Conservation (phyloP, 768 basidiomycete species). For the Mycena latifolia region DNA sequence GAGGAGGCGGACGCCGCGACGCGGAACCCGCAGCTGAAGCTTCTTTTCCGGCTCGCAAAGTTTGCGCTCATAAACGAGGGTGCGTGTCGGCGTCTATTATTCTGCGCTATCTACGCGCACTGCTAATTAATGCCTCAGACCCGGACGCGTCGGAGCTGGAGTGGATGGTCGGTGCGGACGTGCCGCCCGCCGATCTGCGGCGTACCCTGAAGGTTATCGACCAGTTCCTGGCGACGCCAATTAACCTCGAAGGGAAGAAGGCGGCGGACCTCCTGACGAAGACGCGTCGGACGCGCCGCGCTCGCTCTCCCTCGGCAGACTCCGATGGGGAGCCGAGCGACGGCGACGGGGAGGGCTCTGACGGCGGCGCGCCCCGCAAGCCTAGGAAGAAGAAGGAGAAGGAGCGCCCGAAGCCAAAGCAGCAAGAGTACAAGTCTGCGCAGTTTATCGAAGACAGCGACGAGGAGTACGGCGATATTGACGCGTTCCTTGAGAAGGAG, state of each 20-base stretch:
- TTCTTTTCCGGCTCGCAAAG: slow-evolving; percentile 84
- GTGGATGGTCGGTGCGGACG: slow-evolving; percentile 18
- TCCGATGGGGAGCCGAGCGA: slow-evolving; percentile 49
- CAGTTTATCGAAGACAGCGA: slow-evolving; percentile 95
- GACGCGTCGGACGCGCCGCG: slow-evolving; percentile 64
- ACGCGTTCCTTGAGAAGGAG: slow-evolving; percentile 74
- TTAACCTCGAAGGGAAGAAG: slow-evolving; percentile 67
- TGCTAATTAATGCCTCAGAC: slow-evolving; percentile 59
- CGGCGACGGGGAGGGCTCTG: slow-evolving; percentile 34
- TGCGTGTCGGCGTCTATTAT: slow-evolving; percentile 3
- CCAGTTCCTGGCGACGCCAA: slow-evolving; percentile 85
- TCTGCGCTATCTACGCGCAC: neutral
- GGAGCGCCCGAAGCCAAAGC: slow-evolving; percentile 52
- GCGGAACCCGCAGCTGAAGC: slow-evolving; percentile 83
- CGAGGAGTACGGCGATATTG: slow-evolving; percentile 83
- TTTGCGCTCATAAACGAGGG: slow-evolving; percentile 74
- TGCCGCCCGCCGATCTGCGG: slow-evolving; percentile 72
- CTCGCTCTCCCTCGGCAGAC: slow-evolving; percentile 55
- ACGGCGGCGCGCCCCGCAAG: slow-evolving; percentile 21
- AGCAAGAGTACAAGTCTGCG: slow-evolving; percentile 83
- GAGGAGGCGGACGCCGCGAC: slow-evolving; percentile 63
- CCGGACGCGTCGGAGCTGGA: slow-evolving; percentile 65
- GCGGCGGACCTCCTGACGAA: slow-evolving; percentile 72
- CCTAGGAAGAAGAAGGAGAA: slow-evolving; percentile 72
- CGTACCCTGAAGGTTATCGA: slow-evolving; percentile 81